Percentiles rank a stretch among this genome's conserved stretches.
Conservation (phyloP, 805 yeast species). For the Sugiyamaella lignohabitans region DNA sequence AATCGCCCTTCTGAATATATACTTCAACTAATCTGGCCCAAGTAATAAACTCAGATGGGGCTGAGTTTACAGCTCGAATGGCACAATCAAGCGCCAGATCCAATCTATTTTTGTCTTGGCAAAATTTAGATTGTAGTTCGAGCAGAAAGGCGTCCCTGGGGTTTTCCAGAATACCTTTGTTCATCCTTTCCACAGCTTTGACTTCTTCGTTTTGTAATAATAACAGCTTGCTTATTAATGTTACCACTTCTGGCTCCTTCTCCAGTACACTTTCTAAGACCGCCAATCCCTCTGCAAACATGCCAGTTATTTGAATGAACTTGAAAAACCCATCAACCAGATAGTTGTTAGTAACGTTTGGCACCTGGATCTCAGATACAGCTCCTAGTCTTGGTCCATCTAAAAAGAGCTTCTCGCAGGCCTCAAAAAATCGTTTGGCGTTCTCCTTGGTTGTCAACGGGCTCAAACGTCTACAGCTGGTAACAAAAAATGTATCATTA, state of each 20-base stretch:
- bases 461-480: constrained; percentile 76
- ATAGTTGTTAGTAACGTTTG: constrained; percentile 59
- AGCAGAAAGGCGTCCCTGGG: constrained; percentile 56
- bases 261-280: constrained; percentile 47
- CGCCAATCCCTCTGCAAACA: constrained; percentile 54
- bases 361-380: constrained; percentile 59
- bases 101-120: constrained; percentile 47
- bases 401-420: constrained; percentile 59
- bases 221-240: constrained; percentile 40
- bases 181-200: constrained; percentile 42
- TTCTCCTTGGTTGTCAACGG: constrained; percentile 53
- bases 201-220: constrained; percentile 40
- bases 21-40: constrained; percentile 64
- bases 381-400: constrained; percentile 65
- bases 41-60: constrained; percentile 70
- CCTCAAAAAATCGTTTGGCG: constrained; percentile 51
- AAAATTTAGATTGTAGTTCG: constrained; percentile 56
- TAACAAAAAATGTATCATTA: constrained; percentile 67
- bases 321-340: constrained; percentile 68
- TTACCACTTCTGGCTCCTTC: constrained; percentile 49
- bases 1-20: constrained; percentile 51
- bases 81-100: constrained; percentile 56
- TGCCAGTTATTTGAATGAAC: constrained; percentile 58
- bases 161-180: constrained; percentile 34
- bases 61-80: constrained; percentile 49